phyloP scores from a whole-genome alignment of 2,329 filamentous ascomycete species.

The Calonectria honghensis region DNA sequence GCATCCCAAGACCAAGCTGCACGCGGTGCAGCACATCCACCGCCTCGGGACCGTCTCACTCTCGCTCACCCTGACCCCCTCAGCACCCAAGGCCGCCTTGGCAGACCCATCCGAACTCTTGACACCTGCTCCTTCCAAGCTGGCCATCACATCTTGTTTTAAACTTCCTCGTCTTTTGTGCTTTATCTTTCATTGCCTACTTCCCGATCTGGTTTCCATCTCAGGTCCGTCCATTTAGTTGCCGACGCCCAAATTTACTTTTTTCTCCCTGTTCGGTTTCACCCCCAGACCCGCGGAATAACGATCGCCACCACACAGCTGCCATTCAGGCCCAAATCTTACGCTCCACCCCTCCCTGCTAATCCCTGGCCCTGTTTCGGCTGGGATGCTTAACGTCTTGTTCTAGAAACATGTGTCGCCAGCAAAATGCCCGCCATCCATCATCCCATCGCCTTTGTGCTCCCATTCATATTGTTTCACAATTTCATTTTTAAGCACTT shows the following conservation, averaged over 20 bases:
- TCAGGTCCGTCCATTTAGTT: not conserved
- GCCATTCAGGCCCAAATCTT: slow-evolving; percentile 18
- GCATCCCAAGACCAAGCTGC: slow-evolving; percentile 20
- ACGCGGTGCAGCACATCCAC: slow-evolving; percentile 23
- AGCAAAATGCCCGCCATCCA: not conserved
- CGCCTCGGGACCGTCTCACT: slow-evolving; percentile 32
- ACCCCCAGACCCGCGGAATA: slow-evolving; percentile 26
- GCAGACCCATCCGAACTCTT: not conserved
- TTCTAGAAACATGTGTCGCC: slow-evolving; percentile 27
- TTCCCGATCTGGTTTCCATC: not conserved
- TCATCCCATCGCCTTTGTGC: not conserved
- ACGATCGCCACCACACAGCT: slow-evolving; percentile 18
- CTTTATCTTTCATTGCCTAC: not conserved
- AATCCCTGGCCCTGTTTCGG: slow-evolving; percentile 14
- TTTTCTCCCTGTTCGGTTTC: slow-evolving; percentile 20
- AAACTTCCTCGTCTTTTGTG: not conserved
- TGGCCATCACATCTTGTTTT: slow-evolving; percentile 4
- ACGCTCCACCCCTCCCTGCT: slow-evolving; percentile 18
- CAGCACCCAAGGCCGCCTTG: not conserved
- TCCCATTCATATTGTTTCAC: slow-evolving; percentile 18
- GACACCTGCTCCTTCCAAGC: not conserved
- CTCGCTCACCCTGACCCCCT: not conserved
- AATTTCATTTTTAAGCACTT: not conserved
- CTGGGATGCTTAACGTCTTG: slow-evolving; percentile 1
- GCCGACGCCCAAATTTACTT: not conserved